Base-by-base conservation (phyloP, 2,329 filamentous ascomycete genomes). In the Sordariomycetes sp. region DNA sequence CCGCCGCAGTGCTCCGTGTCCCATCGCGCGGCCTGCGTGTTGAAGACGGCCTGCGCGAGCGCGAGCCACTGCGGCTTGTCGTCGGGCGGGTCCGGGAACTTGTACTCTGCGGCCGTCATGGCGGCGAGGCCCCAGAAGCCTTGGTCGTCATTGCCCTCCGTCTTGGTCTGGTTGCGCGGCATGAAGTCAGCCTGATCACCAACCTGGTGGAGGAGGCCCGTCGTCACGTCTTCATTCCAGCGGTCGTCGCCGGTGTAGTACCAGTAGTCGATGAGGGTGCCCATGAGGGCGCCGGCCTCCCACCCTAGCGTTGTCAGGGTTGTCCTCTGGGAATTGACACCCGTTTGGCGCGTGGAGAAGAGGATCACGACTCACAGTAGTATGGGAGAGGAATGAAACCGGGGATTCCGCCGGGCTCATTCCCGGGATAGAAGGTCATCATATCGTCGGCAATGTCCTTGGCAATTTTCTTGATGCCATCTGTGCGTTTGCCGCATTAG, bases 261-360 rank as follows among this genome's bases (percentile, higher is more conserved):
- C 87, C 88, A 95, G 68, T 94, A 94, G 64, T 94, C 87, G 56
- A 95, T 76, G 61, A 94, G 73, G 2, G 85, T 76, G 24, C 80
- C 81, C 70, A 84, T 76, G 74, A 91, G 82, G 58, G 86, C 86
- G 56, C 87, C 87, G 12, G 77, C 85, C 70, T 87, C 86, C 88
- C 84, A 90, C 79, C 79, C 78, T 81, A 58, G 10, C 57, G 53
- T 24, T 50, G 20, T 50, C 24, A 17, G 57, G 34, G 10, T 57
- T 45, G 57, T 36, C 13, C 39, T 13, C 15, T 45, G 6, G 39
- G 7, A 13, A n/a, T n/a, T 45, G 13, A 17, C n/a, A n/a, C 28
- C 28, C 8, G 28, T 32, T 32, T 32, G 28, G 28, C 82, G 32
- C 10, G 24, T 28, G 48, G 10, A 8, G 2, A 39, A 71, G 3